phyloP scores from a whole-genome alignment of 176 grass and related monocot species.

The Phyllostachys edulis region DNA sequence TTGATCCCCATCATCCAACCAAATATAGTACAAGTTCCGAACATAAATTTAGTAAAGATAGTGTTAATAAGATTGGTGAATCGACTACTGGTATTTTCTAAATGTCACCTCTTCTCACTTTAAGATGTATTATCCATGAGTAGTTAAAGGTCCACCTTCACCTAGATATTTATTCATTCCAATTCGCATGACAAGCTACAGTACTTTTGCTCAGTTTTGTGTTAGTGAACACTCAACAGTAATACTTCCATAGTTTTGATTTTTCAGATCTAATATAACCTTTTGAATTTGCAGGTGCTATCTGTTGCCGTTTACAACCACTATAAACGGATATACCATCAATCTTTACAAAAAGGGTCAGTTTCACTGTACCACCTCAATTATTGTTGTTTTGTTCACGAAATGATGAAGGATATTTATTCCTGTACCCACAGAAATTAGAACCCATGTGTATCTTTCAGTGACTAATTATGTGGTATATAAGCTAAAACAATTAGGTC shows the following conservation, averaged over 20 bases:
- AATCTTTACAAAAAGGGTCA: slow-evolving; percentile 80
- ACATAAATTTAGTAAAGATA: slow-evolving; percentile 1
- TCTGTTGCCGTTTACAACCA: slow-evolving; percentile 98
- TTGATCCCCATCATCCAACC: not conserved
- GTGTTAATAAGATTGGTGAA: not conserved
- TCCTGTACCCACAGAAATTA: slow-evolving; percentile 21
- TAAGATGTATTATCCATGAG: slow-evolving; percentile 1
- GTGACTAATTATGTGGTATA: slow-evolving; percentile 64
- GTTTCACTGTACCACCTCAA: slow-evolving; percentile 19
- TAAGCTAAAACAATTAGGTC: slow-evolving; percentile 73
- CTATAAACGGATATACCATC: slow-evolving; percentile 95
- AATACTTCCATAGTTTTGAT: not conserved
- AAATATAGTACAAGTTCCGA: not conserved
- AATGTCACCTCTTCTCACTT: not conserved
- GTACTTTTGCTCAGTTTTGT: slow-evolving; percentile 4
- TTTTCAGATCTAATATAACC: slow-evolving; percentile 11
- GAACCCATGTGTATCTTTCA: slow-evolving; percentile 20
- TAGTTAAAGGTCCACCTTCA: not conserved
- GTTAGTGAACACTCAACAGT: slow-evolving; percentile 17
- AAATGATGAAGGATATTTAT: slow-evolving; percentile 4
- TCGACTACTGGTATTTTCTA: not conserved
- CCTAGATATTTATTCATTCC: not conserved
- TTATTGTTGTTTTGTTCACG: not conserved
- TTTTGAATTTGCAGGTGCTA: slow-evolving; percentile 71
- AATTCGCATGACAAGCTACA: slow-evolving; percentile 10